Conservation (phyloP, 2,329 filamentous ascomycete genomes). For the Raffaelea albimanens region DNA sequence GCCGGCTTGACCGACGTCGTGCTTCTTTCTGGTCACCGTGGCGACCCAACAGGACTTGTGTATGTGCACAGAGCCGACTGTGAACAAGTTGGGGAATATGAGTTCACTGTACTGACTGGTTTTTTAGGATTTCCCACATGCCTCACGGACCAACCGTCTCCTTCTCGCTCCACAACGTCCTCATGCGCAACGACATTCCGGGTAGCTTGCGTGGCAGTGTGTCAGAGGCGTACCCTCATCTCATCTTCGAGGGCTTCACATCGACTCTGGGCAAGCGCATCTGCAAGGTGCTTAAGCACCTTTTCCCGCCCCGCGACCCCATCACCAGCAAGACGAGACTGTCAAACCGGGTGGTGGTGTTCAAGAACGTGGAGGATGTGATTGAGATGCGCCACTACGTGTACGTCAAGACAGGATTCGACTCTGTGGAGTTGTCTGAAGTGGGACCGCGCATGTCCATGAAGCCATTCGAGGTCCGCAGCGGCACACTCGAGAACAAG, state of each 20-base stretch:
- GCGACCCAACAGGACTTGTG: slow-evolving; percentile 73
- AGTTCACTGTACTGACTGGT: too few species aligned
- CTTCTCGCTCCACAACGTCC: slow-evolving; percentile 82
- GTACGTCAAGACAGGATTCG: slow-evolving; percentile 74
- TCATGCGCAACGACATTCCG: slow-evolving; percentile 86
- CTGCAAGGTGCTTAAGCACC: slow-evolving; percentile 83
- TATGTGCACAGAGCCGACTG: neutral
- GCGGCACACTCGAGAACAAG: slow-evolving; percentile 86
- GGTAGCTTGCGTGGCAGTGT: slow-evolving; percentile 80
- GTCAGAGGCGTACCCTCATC: slow-evolving; percentile 83
- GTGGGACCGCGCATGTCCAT: slow-evolving; percentile 97
- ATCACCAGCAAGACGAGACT: slow-evolving; percentile 63
- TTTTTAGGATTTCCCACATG: slow-evolving; percentile 69
- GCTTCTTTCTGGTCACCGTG: slow-evolving; percentile 83
- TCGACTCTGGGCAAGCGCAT: slow-evolving; percentile 72
- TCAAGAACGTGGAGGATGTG: slow-evolving; percentile 87
- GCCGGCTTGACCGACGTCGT: slow-evolving; percentile 78
- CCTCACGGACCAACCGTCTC: slow-evolving; percentile 80
- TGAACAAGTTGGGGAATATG: too few species aligned
- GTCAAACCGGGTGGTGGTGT: slow-evolving; percentile 82
- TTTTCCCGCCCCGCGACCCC: slow-evolving; percentile 82
- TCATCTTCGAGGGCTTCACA: slow-evolving; percentile 91
- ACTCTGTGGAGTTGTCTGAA: slow-evolving; percentile 80
- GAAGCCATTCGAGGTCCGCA: slow-evolving; percentile 85
- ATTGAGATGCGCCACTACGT: slow-evolving; percentile 87